A percentile compares a stretch with the other conserved stretches of the same genome.
phyloP scores from a whole-genome alignment of 1,284 basidiomycete species.

The Malassezia arunalokei region DNA sequence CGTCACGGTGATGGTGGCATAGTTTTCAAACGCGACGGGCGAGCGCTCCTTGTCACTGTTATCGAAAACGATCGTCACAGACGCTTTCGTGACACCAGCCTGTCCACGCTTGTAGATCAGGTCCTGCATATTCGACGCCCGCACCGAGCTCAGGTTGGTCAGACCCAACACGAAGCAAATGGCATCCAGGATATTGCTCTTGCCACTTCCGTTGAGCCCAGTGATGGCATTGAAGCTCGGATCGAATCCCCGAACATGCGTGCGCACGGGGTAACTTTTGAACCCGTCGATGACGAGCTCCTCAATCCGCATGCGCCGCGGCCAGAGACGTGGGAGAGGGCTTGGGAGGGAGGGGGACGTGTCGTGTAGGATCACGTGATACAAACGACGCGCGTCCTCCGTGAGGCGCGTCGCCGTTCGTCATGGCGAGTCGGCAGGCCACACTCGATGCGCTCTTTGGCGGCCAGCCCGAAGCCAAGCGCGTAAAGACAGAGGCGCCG shows the following conservation, averaged over 20 bases:
- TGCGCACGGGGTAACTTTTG: constrained; percentile 70
- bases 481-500: neutral
- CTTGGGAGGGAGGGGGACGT: neutral
- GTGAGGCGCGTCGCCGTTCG: neutral
- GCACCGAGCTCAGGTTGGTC: constrained; percentile 51
- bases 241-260: constrained; percentile 88
- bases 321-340: neutral
- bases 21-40: constrained; percentile 71
- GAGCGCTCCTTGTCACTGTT: constrained; percentile 83
- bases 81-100: constrained; percentile 91
- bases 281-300: constrained; percentile 50
- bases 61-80: constrained; percentile 97
- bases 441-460: neutral
- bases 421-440: constrained; percentile 1
- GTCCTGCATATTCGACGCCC: constrained; percentile 89
- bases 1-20: constrained; percentile 85
- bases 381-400: neutral
- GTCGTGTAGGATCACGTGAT: neutral
- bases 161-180: constrained; percentile 46
- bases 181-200: constrained; percentile 51
- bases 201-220: constrained; percentile 64
- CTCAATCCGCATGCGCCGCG: constrained; percentile 44
- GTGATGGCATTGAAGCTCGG: constrained; percentile 95
- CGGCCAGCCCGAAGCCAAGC: neutral
- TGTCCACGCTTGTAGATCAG: constrained; percentile 96